Percentiles rank a stretch among this genome's conserved stretches.
Evolutionary conservation across 164 flowering plant species (phyloP).

Genomic region (Magnolia officinalis): DNA sequence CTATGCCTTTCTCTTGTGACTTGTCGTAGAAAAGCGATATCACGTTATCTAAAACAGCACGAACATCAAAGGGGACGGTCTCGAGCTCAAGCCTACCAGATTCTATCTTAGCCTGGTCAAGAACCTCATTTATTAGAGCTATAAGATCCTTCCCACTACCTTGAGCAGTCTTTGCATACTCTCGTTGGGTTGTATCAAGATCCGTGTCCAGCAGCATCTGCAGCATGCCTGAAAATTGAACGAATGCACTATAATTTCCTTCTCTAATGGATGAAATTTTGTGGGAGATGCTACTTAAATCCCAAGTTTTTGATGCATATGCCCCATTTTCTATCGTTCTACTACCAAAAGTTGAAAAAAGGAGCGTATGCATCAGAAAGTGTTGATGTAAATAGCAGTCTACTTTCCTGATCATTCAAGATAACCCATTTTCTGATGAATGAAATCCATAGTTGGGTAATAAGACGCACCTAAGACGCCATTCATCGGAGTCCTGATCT

Average conservation of each 20-base stretch:
- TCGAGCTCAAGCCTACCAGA: conserved; percentile 93
- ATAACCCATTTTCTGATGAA: too few relatives aligned
- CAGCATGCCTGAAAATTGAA: conserved; percentile 68
- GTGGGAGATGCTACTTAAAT: too few relatives aligned
- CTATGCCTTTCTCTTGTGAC: conserved; percentile 69
- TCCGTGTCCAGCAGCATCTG: conserved; percentile 91
- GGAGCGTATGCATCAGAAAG: too few relatives aligned
- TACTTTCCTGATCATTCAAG: too few relatives aligned
- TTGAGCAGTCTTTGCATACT: conserved; percentile 87
- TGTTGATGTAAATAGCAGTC: too few relatives aligned
- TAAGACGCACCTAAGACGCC: conserved; percentile 75
- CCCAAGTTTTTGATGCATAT: too few relatives aligned
- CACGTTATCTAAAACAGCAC: conserved; percentile 64
- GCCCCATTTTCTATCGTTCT: not conserved
- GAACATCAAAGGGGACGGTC: conserved; percentile 74
- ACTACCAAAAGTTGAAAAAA: not conserved
- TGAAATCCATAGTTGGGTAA: not conserved
- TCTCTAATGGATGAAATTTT: not conserved
- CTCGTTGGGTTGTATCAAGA: conserved; percentile 67
- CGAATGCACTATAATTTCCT: not conserved
- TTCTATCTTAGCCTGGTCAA: conserved; percentile 97
- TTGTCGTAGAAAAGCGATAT: conserved; percentile 65
- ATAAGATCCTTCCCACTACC: conserved; percentile 79
- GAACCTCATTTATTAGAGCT: conserved; percentile 81
- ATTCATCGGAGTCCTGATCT: conserved; percentile 96